These are phyloP conservation scores for Leavenworthia alabamica DNA, from an alignment of 345 rosid genomes.

Conservation along the genomic window DNA sequence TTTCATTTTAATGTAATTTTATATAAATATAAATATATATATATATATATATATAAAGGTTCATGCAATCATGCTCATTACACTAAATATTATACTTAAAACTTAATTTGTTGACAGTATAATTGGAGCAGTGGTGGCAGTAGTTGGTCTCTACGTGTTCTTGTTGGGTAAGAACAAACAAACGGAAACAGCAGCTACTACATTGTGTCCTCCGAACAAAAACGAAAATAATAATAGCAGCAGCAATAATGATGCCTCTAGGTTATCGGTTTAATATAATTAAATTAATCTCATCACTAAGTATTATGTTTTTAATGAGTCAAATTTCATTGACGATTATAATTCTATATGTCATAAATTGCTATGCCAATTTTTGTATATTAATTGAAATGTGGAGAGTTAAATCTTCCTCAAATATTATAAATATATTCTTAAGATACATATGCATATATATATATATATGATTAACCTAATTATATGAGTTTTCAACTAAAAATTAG, in stretches of 20 bases:
- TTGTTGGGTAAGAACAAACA: slow-evolving; percentile 36
- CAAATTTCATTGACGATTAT: not conserved
- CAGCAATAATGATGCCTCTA: not conserved
- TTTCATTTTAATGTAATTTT: not conserved
- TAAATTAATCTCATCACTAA: not conserved
- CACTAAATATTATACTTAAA: not conserved
- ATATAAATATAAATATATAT: too few species aligned
- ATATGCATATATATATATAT: too few species aligned
- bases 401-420: not conserved
- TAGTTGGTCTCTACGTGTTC: slow-evolving; percentile 53
- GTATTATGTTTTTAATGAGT: not conserved
- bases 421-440: not conserved
- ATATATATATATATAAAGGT: too few species aligned
- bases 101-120: slow-evolving; percentile 39
- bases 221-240: not conserved
- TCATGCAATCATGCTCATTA: not conserved
- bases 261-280: not conserved
- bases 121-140: slow-evolving; percentile 51
- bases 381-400: not conserved
- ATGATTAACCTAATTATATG: not conserved
- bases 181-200: not conserved
- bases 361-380: not conserved
- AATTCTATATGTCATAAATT: too few species aligned
- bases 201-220: not conserved
- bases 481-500: too few species aligned